phyloP scores from a whole-genome alignment of 768 basidiomycete species.

The Obba rivulosa region DNA sequence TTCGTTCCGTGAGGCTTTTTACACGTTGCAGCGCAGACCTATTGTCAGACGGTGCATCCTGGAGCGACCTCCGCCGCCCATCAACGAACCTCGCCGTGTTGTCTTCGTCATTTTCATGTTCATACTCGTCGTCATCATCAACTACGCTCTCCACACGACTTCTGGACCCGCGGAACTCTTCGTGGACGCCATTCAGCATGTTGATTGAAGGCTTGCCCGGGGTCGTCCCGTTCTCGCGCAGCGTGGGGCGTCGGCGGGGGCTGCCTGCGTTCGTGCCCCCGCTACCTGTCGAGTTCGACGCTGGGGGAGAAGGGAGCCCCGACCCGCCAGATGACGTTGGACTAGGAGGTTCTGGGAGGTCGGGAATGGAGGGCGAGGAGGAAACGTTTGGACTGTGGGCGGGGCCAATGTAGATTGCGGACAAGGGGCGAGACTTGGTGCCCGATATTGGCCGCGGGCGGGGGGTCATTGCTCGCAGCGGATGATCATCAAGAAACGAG shows the following conservation, averaged over 20 bases:
- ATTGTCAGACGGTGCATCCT: conserved; percentile 37
- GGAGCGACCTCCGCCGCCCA: conserved; percentile 25
- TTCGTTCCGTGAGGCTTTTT: conserved; percentile 64
- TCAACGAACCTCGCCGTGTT: conserved; percentile 45
- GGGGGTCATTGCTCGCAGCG: conserved; percentile 40
- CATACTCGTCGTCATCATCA: conserved; percentile 46
- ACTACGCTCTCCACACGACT: conserved; percentile 26
- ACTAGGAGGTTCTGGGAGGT: conserved; percentile 69
- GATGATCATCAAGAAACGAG: conserved; percentile 14
- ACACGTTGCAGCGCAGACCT: conserved; percentile 59
- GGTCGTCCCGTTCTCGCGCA: too few species aligned
- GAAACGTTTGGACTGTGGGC: conserved; percentile 26
- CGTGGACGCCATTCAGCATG: conserved; percentile 37
- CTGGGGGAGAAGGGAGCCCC: conserved; percentile 78
- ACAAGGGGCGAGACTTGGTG: conserved; percentile 49
- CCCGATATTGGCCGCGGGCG: conserved; percentile 32
- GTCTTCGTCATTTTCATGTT: conserved; percentile 55
- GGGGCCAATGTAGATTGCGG: conserved; percentile 54
- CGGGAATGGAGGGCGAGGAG: conserved; percentile 48
- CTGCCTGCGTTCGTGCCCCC: conserved; percentile 44
- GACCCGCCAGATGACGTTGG: conserved; percentile 50
- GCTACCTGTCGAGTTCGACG: conserved; percentile 81
- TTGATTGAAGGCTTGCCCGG: conserved; percentile 23
- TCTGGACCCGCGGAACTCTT: conserved; percentile 25
- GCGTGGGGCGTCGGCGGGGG: conserved; percentile 26